These are phyloP conservation scores for Podaxis sp. DNA, from an alignment of 768 basidiomycete species.

Conservation along the genomic window DNA sequence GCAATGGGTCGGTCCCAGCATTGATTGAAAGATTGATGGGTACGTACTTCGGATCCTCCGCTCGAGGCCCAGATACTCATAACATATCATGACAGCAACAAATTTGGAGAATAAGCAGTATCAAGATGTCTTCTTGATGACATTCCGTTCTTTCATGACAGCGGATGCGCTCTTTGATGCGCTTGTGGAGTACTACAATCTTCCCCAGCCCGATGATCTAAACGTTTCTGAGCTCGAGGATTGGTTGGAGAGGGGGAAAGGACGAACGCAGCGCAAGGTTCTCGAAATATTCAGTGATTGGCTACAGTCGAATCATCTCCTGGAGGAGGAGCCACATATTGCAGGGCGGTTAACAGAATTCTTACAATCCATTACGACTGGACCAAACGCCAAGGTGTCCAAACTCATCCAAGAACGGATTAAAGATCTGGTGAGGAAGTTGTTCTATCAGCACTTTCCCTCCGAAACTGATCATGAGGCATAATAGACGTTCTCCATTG, in stretches of 20 bases:
- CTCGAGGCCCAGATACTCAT: neutral
- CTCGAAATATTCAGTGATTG: constrained; percentile 56
- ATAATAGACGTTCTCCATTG: constrained; percentile 20
- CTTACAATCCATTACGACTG: constrained; percentile 34
- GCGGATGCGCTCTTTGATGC: constrained; percentile 67
- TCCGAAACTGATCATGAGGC: constrained; percentile 10
- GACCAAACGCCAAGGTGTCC: constrained; percentile 37
- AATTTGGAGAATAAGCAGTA: constrained; percentile 30
- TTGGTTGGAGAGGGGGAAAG: constrained; percentile 64
- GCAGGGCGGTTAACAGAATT: constrained; percentile 57
- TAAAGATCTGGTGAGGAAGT: constrained; percentile 49
- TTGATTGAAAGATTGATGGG: constrained; percentile 63
- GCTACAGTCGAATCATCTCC: constrained; percentile 58
- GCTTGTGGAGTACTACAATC: constrained; percentile 61
- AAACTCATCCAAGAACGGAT: constrained; percentile 44
- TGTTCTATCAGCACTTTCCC: neutral
- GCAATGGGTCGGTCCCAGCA: constrained; percentile 67
- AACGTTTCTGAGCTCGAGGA: constrained; percentile 51
- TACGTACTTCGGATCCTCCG: neutral
- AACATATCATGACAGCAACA: constrained; percentile 19
- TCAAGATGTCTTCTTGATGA: constrained; percentile 72
- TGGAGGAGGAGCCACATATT: constrained; percentile 65
- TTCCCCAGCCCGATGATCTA: constrained; percentile 49
- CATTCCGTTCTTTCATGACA: constrained; percentile 77
- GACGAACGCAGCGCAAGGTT: constrained; percentile 62